Evolutionary conservation across 768 basidiomycete genomes (phyloP), one percentile per base, ranked within the genome.

Genomic region (Trametes meyenii): DNA sequence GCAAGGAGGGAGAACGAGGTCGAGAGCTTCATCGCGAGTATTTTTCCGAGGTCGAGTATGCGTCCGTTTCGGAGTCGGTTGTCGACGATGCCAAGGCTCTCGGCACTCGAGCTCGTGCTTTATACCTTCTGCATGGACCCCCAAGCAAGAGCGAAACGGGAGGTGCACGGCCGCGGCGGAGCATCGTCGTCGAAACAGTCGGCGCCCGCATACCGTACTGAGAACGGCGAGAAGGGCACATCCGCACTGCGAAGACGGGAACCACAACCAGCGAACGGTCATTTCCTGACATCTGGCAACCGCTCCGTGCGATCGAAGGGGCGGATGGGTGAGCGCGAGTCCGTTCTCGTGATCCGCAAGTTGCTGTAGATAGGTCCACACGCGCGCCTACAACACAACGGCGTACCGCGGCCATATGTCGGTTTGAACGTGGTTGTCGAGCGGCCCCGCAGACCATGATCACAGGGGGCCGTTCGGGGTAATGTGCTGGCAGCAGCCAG

Each of bases 1-100:
- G 73, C 65, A 36, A 78, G 68, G 33, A 67, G 62, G 24, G 68
- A 54, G 64, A 75, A 67, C 16, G 74, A 63, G 50, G 60, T 45
- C 35, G 62, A 66, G 44, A 70, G 56, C 67, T 66, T 70, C 65
- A 67, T 66, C 11, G 23, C 19, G 48, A 29, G 17, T 19, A 24
- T 61, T 38, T 43, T 45, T 48, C 52, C 49, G 45, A 16, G 2
- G 12, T 50, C 39, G n/a, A 35, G 33, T 45, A 39, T 42, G 14
- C 12, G 40, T 23, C 36, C 17, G 49, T 19, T 16, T 24, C 38
- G 19, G 14, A 21, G 45, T 50, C 51, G 62, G 36, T 50, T 44
- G 56, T 50, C 51, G 57, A 33, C 29, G 3, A 50, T 53, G 62
- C 52, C 57, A 55, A 63, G 57, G 21, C 29, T 11, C 56, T 63